Evolutionary conservation across 164 flowering plant genomes (phyloP), one percentile per base, ranked within the genome.

Genomic region (Magnolia officinalis): DNA sequence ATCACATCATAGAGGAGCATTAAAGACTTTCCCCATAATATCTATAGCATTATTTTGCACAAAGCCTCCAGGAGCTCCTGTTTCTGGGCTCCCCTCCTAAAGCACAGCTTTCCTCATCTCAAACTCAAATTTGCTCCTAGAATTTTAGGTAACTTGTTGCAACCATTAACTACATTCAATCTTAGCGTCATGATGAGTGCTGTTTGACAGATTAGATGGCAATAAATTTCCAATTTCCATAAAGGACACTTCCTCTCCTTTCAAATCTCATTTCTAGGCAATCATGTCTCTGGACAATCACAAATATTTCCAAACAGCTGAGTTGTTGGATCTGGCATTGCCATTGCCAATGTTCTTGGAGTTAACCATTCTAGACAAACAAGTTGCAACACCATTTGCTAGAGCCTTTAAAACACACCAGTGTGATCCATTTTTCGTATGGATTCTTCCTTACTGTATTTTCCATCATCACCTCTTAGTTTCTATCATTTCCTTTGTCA

Each of bases 301-400:
- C 61, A 0, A 55, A 55, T 55, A 55, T 55, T 55, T 55, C 18
- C 2, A 55, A 16, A 55, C 16, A 55, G 13, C 3, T 55, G 13
- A 10, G 18, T 55, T 11, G 61, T 55, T 55, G 16, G 13, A 2
- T 16, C 16, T 55, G 2, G 18, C 13, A 64, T 64, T n/a, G 24
- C 16, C 67, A 64, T 64, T n/a, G 67, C 24, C 67, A 64, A 64
- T 64, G 23, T 64, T 64, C 67, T 20, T n/a, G 21, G 67, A 64
- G 61, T 16, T 55, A 2, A 16, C 61, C 19, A 1, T 55, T 16
- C 61, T 55, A 8, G 61, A 14, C 61, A 55, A 55, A 55, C 61
- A 55, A 16, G 16, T 10, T 55, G 61, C 61, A 55, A 11, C 13
- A 55, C 61, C 13, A 55, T 55, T 9, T 55, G 13, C 61, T 55